Conservation (phyloP, 2,329 filamentous ascomycete species). For the Fusarium pseudocircinatum region DNA sequence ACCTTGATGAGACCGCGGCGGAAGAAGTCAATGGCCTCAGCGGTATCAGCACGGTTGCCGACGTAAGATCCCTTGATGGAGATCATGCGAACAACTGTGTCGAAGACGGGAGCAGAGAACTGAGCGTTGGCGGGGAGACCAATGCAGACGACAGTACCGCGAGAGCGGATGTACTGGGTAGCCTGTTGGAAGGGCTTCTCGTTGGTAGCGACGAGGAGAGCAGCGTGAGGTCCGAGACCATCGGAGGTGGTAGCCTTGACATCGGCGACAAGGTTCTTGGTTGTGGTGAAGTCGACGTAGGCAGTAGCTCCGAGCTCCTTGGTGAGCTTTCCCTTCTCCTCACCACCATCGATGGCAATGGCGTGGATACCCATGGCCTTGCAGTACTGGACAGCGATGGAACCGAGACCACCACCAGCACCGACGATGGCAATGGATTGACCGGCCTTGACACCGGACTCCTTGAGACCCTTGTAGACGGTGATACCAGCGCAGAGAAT, state of each 20-base stretch:
- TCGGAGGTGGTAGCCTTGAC: slow-evolving; percentile 84
- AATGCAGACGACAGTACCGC: slow-evolving; percentile 87
- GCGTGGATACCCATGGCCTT: slow-evolving; percentile 86
- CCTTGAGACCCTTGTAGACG: slow-evolving; percentile 92
- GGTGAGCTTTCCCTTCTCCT: slow-evolving; percentile 80
- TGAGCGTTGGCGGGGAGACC: slow-evolving; percentile 84
- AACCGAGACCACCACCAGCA: slow-evolving; percentile 84
- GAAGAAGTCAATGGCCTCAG: slow-evolving; percentile 93
- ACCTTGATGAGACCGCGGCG: slow-evolving; percentile 83
- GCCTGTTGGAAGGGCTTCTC: slow-evolving; percentile 98
- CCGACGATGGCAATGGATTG: slow-evolving; percentile 86
- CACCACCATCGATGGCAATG: slow-evolving; percentile 85
- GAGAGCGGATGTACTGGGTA: slow-evolving; percentile 83
- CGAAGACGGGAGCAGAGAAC: slow-evolving; percentile 86
- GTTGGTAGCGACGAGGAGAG: slow-evolving; percentile 83
- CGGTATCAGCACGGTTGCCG: slow-evolving; percentile 87
- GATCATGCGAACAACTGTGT: slow-evolving; percentile 90
- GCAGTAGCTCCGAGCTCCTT: slow-evolving; percentile 73
- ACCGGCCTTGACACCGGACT: slow-evolving; percentile 77
- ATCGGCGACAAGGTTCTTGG: slow-evolving; percentile 81
- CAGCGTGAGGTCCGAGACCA: slow-evolving; percentile 86
- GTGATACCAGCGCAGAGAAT: slow-evolving; percentile 88
- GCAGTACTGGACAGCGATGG: slow-evolving; percentile 84
- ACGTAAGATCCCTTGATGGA: slow-evolving; percentile 93
- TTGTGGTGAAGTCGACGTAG: slow-evolving; percentile 83